Evolutionary conservation across 257 asterid species (phyloP).

Genomic region (Solanum rostratum): DNA sequence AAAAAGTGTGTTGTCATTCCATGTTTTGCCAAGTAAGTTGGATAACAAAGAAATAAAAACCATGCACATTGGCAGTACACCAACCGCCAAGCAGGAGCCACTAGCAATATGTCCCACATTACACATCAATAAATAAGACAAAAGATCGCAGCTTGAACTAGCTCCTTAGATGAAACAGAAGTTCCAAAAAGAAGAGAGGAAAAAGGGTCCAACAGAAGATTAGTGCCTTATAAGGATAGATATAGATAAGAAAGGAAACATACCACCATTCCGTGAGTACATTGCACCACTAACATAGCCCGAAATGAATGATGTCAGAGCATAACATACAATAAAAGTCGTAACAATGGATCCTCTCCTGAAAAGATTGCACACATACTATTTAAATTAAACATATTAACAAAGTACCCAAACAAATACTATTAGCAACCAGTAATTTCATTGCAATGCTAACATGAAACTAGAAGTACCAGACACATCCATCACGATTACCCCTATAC

Average conservation of each 20-base stretch:
- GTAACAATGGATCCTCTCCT: constrained; percentile 62
- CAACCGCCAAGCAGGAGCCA: neutral
- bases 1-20: neutral
- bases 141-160: neutral
- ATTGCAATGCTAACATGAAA: neutral
- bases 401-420: neutral
- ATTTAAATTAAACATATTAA: neutral
- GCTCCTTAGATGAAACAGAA: neutral
- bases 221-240: neutral
- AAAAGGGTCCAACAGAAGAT: neutral
- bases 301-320: constrained; percentile 51
- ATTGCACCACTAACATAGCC: constrained; percentile 62
- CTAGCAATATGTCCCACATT: neutral
- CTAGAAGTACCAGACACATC: neutral
- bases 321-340: constrained; percentile 49
- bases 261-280: constrained; percentile 64
- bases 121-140: neutral
- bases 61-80: neutral
- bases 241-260: constrained; percentile 1
- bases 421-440: neutral
- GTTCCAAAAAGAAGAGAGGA: neutral
- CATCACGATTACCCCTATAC: neutral
- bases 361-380: constrained; percentile 3
- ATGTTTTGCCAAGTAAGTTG: neutral
- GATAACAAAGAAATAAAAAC: neutral